Evolutionary conservation across 495 filamentous ascomycete species (phyloP), one percentile per base, ranked within the genome.

Genomic region (Ramalina intermedia): DNA sequence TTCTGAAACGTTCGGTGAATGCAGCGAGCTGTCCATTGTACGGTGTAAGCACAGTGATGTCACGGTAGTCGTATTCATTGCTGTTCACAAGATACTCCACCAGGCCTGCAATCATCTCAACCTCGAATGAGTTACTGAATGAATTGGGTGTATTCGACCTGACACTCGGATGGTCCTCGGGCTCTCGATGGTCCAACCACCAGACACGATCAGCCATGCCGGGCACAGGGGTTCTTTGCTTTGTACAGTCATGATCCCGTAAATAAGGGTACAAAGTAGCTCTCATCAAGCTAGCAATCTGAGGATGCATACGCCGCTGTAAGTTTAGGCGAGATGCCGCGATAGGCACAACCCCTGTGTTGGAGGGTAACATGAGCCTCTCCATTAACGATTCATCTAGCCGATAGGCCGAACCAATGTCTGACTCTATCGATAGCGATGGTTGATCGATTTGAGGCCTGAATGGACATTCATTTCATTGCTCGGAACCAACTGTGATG

Each of bases 251-350:
- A 43, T 57, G 51, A 24, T 54, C 55, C 45, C 74, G 36, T 0
- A 91, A 63, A 5, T 66, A 50, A 0, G 83, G 78, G 57, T 91
- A 90, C 0, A 82, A 53, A 0, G 78, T 76, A 6, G 64, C 61
- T 4, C 80, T 68, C 26, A 81, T 58, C 1, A 82, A 64, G 6
- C 70, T 55, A 4, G 81, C 70, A 40, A 87, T 80, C 0, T 65
- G 71, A 14, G 84, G 82, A 58, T 82, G 78, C 83, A 88, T 89
- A 24, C 83, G 70, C 24, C 83, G 66, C 55, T 89, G 83, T 12
- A 72, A 71, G 33, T 78, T 65, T 2, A 86, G 66, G 9, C 67
- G 69, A 46, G 67, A 67, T 43, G 73, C 66, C 6, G 80, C 74
- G 24, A 61, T 43, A 3, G 58, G 52, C 17, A 55, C 59, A 8